Conservation (phyloP, 2,329 filamentous ascomycete species). For the Coniella vitis region DNA sequence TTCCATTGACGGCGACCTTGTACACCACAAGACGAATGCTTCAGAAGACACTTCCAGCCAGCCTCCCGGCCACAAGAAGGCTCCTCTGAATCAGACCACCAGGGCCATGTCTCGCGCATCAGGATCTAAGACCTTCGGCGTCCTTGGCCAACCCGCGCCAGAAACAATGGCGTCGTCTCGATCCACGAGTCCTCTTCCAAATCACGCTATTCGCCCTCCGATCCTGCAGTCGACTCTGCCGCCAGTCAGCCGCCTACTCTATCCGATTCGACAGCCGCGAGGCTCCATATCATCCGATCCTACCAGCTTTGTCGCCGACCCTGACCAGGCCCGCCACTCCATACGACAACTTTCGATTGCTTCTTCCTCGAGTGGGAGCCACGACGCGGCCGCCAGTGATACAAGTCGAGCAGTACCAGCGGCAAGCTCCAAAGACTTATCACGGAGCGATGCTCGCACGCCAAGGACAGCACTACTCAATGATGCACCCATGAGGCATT, state of each 20-base stretch:
- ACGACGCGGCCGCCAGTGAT: not conserved
- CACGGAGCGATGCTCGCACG: not conserved
- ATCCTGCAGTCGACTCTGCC: not conserved
- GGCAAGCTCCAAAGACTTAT: not conserved
- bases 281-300: not conserved
- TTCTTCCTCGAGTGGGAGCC: not conserved
- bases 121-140: not conserved
- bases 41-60: not conserved
- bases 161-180: not conserved
- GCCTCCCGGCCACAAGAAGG: not conserved
- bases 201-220: not conserved
- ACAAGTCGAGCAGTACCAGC: not conserved
- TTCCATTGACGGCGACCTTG: not conserved
- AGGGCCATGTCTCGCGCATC: not conserved
- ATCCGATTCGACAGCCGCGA: conserved; percentile 1
- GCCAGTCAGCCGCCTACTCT: not conserved
- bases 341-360: not conserved
- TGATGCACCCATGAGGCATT: not conserved
- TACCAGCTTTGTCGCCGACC: not conserved
- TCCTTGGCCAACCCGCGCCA: not conserved
- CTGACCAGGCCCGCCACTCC: not conserved
- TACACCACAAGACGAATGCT: not conserved
- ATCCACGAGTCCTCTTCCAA: not conserved
- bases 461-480: not conserved
- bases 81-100: not conserved